Evolutionary conservation across 75 land plant species (phyloP), one percentile per base, ranked within the genome.

Genomic region (Isoetes taiwanensis): DNA sequence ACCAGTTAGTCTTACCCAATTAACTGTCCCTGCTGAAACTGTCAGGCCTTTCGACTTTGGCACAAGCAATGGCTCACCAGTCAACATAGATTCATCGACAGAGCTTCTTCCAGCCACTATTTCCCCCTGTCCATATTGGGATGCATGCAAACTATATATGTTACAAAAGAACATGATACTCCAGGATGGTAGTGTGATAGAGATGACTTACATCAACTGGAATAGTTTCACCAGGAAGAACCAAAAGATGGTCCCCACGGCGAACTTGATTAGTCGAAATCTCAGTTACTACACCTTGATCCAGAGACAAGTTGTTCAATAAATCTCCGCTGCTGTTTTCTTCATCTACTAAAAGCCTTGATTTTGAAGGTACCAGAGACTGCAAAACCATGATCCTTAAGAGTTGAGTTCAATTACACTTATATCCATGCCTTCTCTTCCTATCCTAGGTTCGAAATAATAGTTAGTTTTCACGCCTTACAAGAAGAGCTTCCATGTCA

Each of bases 71-170:
- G 96, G 84, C 61, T 94, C 99, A 40, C 99, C 99, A 4, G 96
- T 82, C 19, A 94, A 86, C 96, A 89, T 94, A 54, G 99, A 90
- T 62, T 94, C 99, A 68, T 94, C 99, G 48, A 89, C 99, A 14
- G 79, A 77, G 76, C 99, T 89, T 58, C 76, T 79, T 24, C 99
- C 99, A 33, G 77, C 68, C 65, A 83, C 57, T 27, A 93, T 90
- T 41, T 54, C 77, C 10, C 98, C 94, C 94, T 87, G 75, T 14
- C 46, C 32, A 34, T 28, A 10, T 2, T 11, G 20, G 19, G 11
- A 48, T 14, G 17, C 20, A 48, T n/a, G 19, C 20, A 20, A 48
- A 8, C 20, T n/a, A 48, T n/a, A 20, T 14, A 8, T 48, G 8
- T 8, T 6, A 48, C 52, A 8, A 48, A 20, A 14, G 52, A 14